Evolutionary conservation across 2,329 filamentous ascomycete genomes (phyloP).

Genomic region (Cadophora malorum): DNA sequence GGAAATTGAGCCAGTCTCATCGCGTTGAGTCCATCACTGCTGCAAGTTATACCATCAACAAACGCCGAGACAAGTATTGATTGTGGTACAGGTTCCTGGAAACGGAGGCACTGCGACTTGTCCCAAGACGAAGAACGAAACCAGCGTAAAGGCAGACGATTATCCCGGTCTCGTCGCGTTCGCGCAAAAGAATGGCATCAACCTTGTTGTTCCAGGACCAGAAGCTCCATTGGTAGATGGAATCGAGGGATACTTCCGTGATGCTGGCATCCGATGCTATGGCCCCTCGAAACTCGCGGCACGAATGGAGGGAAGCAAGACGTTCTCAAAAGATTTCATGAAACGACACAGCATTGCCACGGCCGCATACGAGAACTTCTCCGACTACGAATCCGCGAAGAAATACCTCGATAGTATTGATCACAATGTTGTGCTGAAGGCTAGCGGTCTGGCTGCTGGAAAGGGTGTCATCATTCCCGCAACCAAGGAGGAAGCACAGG

Average conservation of each 20-base stretch:
- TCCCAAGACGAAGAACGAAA: slow-evolving; percentile 75
- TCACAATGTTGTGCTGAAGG: slow-evolving; percentile 90
- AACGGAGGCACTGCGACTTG: slow-evolving; percentile 85
- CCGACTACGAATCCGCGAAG: slow-evolving; percentile 73
- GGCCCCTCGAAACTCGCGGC: slow-evolving; percentile 86
- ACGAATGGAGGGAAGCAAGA: slow-evolving; percentile 93
- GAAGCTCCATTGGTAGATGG: slow-evolving; percentile 94
- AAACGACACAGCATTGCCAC: slow-evolving; percentile 88
- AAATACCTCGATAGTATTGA: slow-evolving; percentile 74
- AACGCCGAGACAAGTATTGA: not conserved
- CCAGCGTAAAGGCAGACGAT: slow-evolving; percentile 69
- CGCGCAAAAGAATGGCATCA: slow-evolving; percentile 74
- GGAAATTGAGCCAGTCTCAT: slow-evolving; percentile 87
- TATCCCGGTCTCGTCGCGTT: slow-evolving; percentile 78
- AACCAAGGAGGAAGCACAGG: slow-evolving; percentile 80
- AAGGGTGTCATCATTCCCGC: slow-evolving; percentile 84
- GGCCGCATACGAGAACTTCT: slow-evolving; percentile 89
- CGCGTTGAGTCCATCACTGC: slow-evolving; percentile 76
- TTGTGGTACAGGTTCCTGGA: slow-evolving; percentile 70
- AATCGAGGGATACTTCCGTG: slow-evolving; percentile 81
- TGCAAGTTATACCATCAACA: slow-evolving; percentile 45
- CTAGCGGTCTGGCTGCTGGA: slow-evolving; percentile 86
- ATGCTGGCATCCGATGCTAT: slow-evolving; percentile 59
- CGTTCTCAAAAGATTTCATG: slow-evolving; percentile 99
- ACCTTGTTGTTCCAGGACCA: slow-evolving; percentile 87